Evolutionary conservation across 352 stramenopile species (phyloP).

Genomic region (Phytopythium vexans): DNA sequence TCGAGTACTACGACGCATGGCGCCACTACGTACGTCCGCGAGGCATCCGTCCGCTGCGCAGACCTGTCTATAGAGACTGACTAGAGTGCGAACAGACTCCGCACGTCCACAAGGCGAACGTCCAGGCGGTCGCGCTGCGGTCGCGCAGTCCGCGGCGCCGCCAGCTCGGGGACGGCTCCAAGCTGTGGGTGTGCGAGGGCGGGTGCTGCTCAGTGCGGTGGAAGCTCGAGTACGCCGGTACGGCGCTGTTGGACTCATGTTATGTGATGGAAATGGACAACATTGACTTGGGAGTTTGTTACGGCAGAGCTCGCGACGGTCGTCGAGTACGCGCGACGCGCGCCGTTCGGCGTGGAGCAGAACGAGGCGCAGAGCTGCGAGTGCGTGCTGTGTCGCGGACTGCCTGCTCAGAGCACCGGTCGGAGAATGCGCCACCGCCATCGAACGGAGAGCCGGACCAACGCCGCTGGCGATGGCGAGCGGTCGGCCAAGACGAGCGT

Average conservation of each 20-base stretch:
- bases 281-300: not conserved
- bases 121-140: too few relatives aligned
- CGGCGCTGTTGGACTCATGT: too few relatives aligned
- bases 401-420: constrained; percentile 9
- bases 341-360: constrained; percentile 63
- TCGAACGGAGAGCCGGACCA: too few relatives aligned
- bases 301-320: constrained; percentile 53
- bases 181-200: constrained; percentile 57
- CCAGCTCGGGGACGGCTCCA: constrained; percentile 8
- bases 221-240: constrained; percentile 73
- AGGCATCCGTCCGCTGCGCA: too few relatives aligned
- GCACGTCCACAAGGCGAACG: too few relatives aligned
- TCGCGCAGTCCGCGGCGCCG: too few relatives aligned
- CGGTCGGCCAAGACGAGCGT: constrained; percentile 11
- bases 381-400: constrained; percentile 60
- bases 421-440: constrained; percentile 1
- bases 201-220: constrained; percentile 71
- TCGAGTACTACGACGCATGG: constrained; percentile 73
- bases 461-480: not conserved
- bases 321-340: constrained; percentile 59
- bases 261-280: not conserved
- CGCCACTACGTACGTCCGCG: constrained; percentile 26
- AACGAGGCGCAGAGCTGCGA: constrained; percentile 43
- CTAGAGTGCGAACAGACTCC: too few relatives aligned
- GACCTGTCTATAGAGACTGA: too few relatives aligned